These are phyloP conservation scores for Eucalyptus caleyi DNA, from an alignment of 345 rosid genomes.

Conservation along the genomic window DNA sequence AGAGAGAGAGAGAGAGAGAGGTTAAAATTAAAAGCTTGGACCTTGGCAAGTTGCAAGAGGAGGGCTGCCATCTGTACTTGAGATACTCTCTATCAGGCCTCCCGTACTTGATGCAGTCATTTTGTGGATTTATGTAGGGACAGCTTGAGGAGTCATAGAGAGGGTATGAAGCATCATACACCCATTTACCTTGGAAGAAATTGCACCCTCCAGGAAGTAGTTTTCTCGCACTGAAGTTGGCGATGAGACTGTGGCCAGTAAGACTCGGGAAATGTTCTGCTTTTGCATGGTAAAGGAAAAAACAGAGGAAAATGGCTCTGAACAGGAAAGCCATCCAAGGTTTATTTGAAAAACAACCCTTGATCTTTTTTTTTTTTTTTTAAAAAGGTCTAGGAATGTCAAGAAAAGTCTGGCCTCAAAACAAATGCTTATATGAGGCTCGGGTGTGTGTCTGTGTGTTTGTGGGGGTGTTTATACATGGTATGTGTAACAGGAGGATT, in stretches of 20 bases:
- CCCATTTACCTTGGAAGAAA: conserved; percentile 47
- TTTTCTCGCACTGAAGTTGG: not conserved
- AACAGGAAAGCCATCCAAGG: conserved; percentile 9
- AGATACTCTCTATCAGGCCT: conserved; percentile 39
- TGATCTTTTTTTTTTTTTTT: not conserved
- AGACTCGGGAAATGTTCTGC: not conserved
- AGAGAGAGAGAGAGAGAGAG: not conserved
- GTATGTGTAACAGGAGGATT: not conserved
- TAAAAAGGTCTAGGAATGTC: not conserved
- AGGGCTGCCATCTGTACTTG: conserved; percentile 60
- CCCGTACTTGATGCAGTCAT: conserved; percentile 45
- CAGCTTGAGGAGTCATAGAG: conserved; percentile 27
- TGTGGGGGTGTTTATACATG: not conserved
- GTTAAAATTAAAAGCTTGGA: not conserved
- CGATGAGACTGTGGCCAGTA: not conserved
- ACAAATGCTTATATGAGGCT: not conserved
- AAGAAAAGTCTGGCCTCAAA: not conserved
- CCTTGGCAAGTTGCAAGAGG: conserved; percentile 40
- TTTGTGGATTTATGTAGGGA: conserved; percentile 34
- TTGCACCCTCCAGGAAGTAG: conserved; percentile 19
- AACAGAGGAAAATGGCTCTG: not conserved
- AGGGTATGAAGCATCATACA: conserved; percentile 31
- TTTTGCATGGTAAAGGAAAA: not conserved
- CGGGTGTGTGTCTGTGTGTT: not conserved
- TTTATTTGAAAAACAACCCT: not conserved